Conservation (phyloP, 1,284 basidiomycete species). For the Marasmius tenuissimus region DNA sequence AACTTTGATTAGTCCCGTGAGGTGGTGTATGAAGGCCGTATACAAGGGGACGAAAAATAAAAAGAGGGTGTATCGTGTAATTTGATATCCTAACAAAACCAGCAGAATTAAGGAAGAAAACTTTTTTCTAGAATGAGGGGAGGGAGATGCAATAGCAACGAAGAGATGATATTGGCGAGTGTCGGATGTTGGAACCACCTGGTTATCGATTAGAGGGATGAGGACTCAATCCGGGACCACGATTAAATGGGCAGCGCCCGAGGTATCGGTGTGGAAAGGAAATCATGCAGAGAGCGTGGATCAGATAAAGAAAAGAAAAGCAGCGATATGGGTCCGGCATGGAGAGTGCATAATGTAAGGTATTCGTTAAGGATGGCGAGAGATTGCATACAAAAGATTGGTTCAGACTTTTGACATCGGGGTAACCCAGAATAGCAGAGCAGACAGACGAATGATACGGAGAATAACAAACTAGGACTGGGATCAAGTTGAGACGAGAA, state of each 20-base stretch:
- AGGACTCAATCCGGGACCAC: neutral
- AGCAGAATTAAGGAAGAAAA: neutral
- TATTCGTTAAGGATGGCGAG: neutral
- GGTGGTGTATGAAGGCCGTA: no score
- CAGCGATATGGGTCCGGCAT: neutral
- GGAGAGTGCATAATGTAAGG: conserved; percentile 3
- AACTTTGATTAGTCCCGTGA: no score
- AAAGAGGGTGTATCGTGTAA: no score
- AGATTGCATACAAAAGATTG: conserved; percentile 2
- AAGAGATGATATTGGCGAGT: neutral
- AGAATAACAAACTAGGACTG: neutral
- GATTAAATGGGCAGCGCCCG: neutral
- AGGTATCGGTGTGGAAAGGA: neutral
- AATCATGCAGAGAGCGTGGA: neutral
- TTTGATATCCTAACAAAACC: neutral
- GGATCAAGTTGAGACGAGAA: neutral
- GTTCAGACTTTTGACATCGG: conserved; percentile 2
- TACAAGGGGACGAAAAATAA: no score
- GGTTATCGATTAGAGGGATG: neutral
- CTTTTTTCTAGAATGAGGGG: neutral
- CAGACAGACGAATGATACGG: neutral
- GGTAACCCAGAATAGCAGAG: conserved; percentile 2
- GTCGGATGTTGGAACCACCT: neutral
- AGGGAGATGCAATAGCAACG: neutral
- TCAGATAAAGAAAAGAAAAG: neutral